Base-by-base conservation (phyloP, 73 alveolate species). In the Breviolum minutum region DNA sequence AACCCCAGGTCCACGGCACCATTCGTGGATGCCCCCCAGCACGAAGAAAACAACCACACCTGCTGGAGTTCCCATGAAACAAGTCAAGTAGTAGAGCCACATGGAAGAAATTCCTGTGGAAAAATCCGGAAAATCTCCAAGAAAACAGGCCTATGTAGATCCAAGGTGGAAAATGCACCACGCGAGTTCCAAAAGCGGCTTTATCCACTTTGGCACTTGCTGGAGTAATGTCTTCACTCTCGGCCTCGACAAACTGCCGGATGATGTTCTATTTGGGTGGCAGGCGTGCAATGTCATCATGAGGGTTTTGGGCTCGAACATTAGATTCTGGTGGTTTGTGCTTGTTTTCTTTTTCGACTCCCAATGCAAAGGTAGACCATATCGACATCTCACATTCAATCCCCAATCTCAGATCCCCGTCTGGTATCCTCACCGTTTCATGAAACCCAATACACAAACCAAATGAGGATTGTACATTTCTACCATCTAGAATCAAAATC, bases 151-250 rank as follows among this genome's bases (percentile, higher is more conserved):
- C 90, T 73, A 64, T 54, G 69, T 92, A 92, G 62, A 92, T 69
- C 98, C 98, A 92, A 16, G 68, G 63, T 5, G 98, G 98, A 80
- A 92, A 92, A 64, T 92, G 98, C 69, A 92, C 98, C 48, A 92
- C 66, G 9, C 98, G 98, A 27, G 48, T 74, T 7, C 98, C 98
- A 66, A 92, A 92, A 40, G 54, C 22, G 48, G 63, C 40, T 27
- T 60, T 79, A 66, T 92, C 98, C 30, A 92, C 90, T 48, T 80
- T 24, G 60, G 54, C 32, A 9, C 81, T 69, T 17, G 83, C 30
- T 6, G 61, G 66, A 7, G 76, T 61, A 63, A 30, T n/a, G 16
- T 8, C 62, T 86, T 63, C 80, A n/a, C 20, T 61, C 81, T 86
- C 80, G 10, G 29, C 81, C 81, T 61, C 20, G 54, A 40, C 54